Evolutionary conservation across 768 basidiomycete species (phyloP), one percentile per base, ranked within the genome.

Genomic region (Collybiopsis luxurians): DNA sequence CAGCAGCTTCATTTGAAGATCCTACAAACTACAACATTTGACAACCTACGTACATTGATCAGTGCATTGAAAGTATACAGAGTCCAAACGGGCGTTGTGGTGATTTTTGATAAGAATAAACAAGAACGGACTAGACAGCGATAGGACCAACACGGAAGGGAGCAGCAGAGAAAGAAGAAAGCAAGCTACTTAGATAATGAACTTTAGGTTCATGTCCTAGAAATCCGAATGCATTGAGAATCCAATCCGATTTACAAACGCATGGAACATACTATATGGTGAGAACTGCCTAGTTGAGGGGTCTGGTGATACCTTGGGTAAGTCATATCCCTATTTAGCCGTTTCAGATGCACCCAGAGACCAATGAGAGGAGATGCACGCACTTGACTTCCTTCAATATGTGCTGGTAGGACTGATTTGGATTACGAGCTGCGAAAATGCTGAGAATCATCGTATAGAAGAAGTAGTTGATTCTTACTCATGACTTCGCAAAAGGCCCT

Each of bases 231-330:
- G 19, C 46, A 53, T 53, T 31, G n/a, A 49, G 21, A 11, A 26
- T 27, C n/a, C 19, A 36, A 28, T 2, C 24, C 5, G n/a, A 42
- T 4, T 10, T 3, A 34, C 17, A 31, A 40, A 39, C 19, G 4
- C 27, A 48, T 28, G 27, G 13, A 27, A 67, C 77, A 45, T 61
- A 80, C 88, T 52, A 90, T 85, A 13, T 73, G 80, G 63, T 90
- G 88, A 7, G 89, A 88, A 59, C 85, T 87, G 6, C 86, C 86
- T 12, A 91, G 66, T 66, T 90, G 89, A 3, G 87, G 85, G 59
- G 80, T 86, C 76, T 91, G 88, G 61, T 78, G 81, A 66, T 79
- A 91, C 57, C 80, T 74, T 21, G 81, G 79, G 49, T 78, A 71
- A 24, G 90, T 66, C 57, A 89, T 82, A 21, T 70, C 69, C 40